Base-by-base conservation (phyloP, 495 filamentous ascomycete species). In the Cairneyella variabilis region DNA sequence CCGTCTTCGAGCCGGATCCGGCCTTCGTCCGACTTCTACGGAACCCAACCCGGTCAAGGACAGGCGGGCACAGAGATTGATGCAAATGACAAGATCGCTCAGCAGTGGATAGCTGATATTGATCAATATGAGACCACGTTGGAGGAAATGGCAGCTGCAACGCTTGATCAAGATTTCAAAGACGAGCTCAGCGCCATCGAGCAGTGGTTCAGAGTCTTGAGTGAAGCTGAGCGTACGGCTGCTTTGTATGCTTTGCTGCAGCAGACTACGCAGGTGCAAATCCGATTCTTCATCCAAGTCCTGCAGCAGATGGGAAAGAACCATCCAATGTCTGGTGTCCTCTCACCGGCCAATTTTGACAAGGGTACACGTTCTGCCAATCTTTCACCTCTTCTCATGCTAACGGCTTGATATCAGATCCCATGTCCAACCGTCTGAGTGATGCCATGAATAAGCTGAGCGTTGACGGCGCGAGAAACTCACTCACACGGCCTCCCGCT, bases 21-120 rank as follows among this genome's bases (percentile, higher is more conserved):
- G 62, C 93, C 93, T 12, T 88, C 93, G 2, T 97, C 95, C 36
- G 93, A 97, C 62, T 96, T 93, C 64, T 93, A 89, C 68, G 89
- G 85, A 58, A 89, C 90, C 68, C 65, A 75, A 21, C 78, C 82
- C 59, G 69, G 70, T 30, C 77, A 86, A 53, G 75, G 76, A 43
- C 83, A 85, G 54, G 80, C 78, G 53, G 82, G 83, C 56, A 72
- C 82, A 14, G 90, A 96, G 53, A 64, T 69, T 38, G 93, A 97
- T 70, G 83, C 87, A 18, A 78, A 90, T 68, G 95, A 97, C 62
- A 91, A 90, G 72, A 88, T 91, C 28, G 90, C 93, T 43, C 90
- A 96, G 71, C 91, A 98, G 66, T 98, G 95, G 93, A 90, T 98
- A 47, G 89, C 92, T 32, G 93, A 98, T 62, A 97, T 98, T 61